phyloP scores from a whole-genome alignment of 495 filamentous ascomycete genomes.

The Neurospora sp. region DNA sequence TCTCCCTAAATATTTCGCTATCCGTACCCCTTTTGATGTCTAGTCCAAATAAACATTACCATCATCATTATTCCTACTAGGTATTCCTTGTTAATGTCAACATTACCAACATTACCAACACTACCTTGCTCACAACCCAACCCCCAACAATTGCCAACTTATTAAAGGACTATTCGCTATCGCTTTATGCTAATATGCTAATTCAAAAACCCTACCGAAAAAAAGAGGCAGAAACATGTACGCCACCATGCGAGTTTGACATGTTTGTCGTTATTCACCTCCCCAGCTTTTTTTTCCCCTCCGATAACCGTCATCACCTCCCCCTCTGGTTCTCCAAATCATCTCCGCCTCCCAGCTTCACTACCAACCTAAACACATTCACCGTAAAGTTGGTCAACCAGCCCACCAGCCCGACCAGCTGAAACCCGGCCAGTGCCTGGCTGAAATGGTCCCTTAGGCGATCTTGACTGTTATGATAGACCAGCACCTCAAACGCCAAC shows the following conservation, averaged over 20 bases:
- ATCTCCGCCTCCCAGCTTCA: conserved; percentile 53
- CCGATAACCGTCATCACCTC: neutral
- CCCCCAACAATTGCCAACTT: neutral
- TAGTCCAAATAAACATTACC: neutral
- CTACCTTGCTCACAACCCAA: neutral
- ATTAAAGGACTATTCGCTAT: neutral
- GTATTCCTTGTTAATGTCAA: neutral
- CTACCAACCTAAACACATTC: conserved; percentile 76
- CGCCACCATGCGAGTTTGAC: neutral
- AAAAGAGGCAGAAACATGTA: neutral
- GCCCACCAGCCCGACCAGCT: conserved; percentile 72
- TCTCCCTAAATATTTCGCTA: neutral
- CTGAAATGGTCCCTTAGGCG: conserved; percentile 54
- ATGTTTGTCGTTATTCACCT: neutral
- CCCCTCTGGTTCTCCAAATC: conserved; percentile 13
- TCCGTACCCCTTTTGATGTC: neutral
- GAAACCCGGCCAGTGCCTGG: conserved; percentile 66
- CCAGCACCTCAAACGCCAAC: conserved; percentile 75
- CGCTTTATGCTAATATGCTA: neutral
- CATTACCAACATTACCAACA: neutral
- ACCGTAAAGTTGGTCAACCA: conserved; percentile 88
- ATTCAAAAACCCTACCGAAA: neutral
- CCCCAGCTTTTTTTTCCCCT: neutral
- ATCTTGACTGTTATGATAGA: conserved; percentile 46
- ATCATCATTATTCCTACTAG: neutral